Conservation (phyloP, 768 basidiomycete genomes). For the Steccherinum ochraceum region DNA sequence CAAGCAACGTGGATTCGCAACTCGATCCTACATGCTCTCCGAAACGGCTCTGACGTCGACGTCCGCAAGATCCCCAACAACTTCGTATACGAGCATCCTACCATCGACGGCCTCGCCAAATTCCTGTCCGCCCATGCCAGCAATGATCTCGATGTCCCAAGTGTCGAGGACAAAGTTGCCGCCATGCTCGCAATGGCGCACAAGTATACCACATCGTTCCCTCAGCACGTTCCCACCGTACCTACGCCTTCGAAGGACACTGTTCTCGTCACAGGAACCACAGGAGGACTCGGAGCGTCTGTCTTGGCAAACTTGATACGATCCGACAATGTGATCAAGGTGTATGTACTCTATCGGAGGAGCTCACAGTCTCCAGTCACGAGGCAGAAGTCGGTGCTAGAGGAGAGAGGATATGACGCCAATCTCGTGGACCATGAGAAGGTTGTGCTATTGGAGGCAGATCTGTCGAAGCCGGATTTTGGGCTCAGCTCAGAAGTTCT, state of each 20-base stretch:
- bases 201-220: conserved; percentile 28
- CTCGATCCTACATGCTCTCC: conserved; percentile 22
- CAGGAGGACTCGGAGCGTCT: conserved; percentile 25
- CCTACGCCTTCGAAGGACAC: conserved; percentile 6
- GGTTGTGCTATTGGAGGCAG: conserved; percentile 27
- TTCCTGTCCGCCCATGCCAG: background rate
- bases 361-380: conserved; percentile 4
- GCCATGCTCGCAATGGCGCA: conserved; percentile 33
- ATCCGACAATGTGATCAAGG: conserved; percentile 6
- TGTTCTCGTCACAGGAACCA: conserved; percentile 28
- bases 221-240: conserved; percentile 3
- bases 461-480: conserved; percentile 17
- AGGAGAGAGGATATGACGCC: conserved; percentile 25
- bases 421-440: conserved; percentile 23
- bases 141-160: conserved; percentile 1
- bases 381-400: conserved; percentile 23
- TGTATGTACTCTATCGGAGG: conserved; percentile 17
- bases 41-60: conserved; percentile 12
- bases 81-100: conserved; percentile 34
- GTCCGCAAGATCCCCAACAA: conserved; percentile 19
- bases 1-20: conserved; percentile 30
- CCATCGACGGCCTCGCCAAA: conserved; percentile 24
- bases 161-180: conserved; percentile 13
- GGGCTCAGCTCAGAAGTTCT: background rate
- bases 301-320: conserved; percentile 19